These are phyloP conservation scores for Claviceps purpurea DNA, from an alignment of 2,329 filamentous ascomycete species.

Conservation along the genomic window DNA sequence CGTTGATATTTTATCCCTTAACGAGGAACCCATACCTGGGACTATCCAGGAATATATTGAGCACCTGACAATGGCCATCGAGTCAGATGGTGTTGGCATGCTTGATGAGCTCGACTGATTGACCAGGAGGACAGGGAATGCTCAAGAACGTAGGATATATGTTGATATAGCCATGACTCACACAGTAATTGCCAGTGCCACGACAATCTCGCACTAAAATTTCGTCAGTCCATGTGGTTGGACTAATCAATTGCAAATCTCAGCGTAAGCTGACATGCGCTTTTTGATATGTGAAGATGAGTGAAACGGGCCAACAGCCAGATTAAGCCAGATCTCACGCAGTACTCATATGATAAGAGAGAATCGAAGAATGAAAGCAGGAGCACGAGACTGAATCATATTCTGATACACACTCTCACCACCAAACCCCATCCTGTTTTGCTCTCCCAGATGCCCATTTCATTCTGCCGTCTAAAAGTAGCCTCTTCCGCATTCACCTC, in stretches of 20 bases:
- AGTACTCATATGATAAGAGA: neutral
- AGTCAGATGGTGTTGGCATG: neutral
- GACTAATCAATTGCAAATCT: no score
- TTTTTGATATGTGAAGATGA: no score
- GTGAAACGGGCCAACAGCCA: no score
- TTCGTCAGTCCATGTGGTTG: no score
- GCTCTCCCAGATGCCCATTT: constrained; percentile 38
- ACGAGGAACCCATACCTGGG: neutral
- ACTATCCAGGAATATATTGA: neutral
- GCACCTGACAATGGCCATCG: neutral
- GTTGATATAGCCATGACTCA: no score
- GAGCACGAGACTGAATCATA: neutral
- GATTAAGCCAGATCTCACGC: no score
- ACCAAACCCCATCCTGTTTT: constrained; percentile 36
- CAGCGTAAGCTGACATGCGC: no score
- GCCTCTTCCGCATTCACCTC: constrained; percentile 31
- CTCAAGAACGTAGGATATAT: no score
- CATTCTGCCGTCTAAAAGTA: constrained; percentile 37
- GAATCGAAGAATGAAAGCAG: neutral
- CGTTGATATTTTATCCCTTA: neutral
- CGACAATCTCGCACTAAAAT: no score
- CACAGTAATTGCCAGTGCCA: no score
- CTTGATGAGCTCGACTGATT: no score
- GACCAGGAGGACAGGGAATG: no score
- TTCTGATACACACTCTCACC: constrained; percentile 13